A percentile compares a stretch with the other conserved stretches of the same genome.
Conservation (phyloP, 768 basidiomycete genomes). For the Crucibulum laeve region DNA sequence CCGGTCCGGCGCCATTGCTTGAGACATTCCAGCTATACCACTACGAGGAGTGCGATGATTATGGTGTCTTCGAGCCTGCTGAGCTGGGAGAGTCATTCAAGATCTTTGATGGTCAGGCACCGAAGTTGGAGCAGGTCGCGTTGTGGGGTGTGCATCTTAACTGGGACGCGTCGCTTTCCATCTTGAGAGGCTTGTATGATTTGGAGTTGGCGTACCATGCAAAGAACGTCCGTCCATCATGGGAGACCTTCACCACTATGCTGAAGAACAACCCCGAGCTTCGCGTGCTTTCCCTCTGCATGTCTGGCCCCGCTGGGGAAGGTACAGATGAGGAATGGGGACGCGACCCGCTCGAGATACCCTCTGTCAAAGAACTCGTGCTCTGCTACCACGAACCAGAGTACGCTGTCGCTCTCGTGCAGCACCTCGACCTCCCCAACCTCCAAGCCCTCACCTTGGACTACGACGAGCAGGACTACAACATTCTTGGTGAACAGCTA, state of each 20-base stretch:
- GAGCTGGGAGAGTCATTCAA: constrained; percentile 36
- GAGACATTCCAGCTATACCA: constrained; percentile 52
- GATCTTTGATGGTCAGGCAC: constrained; percentile 52
- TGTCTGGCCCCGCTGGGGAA: constrained; percentile 53
- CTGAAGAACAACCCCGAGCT: constrained; percentile 52
- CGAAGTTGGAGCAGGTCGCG: constrained; percentile 40
- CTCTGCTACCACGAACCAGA: constrained; percentile 35
- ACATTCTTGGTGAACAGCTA: constrained; percentile 41
- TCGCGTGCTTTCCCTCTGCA: constrained; percentile 42
- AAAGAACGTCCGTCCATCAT: constrained; percentile 60
- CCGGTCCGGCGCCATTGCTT: constrained; percentile 48
- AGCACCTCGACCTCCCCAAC: constrained; percentile 34
- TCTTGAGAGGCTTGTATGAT: constrained; percentile 41
- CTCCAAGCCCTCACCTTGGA: constrained; percentile 46
- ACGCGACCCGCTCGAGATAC: constrained; percentile 27
- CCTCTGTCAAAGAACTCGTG: constrained; percentile 32
- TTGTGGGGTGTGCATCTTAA: constrained; percentile 72
- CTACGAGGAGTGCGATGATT: constrained; percentile 44
- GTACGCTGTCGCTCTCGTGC: constrained; percentile 33
- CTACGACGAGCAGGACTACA: constrained; percentile 52
- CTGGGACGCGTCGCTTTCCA: constrained; percentile 46
- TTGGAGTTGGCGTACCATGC: constrained; percentile 62
- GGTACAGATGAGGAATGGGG: constrained; percentile 30
- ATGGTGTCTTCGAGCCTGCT: constrained; percentile 33
- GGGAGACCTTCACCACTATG: constrained; percentile 45